Evolutionary conservation across 495 filamentous ascomycete species (phyloP).

Genomic region (Letharia lupina): DNA sequence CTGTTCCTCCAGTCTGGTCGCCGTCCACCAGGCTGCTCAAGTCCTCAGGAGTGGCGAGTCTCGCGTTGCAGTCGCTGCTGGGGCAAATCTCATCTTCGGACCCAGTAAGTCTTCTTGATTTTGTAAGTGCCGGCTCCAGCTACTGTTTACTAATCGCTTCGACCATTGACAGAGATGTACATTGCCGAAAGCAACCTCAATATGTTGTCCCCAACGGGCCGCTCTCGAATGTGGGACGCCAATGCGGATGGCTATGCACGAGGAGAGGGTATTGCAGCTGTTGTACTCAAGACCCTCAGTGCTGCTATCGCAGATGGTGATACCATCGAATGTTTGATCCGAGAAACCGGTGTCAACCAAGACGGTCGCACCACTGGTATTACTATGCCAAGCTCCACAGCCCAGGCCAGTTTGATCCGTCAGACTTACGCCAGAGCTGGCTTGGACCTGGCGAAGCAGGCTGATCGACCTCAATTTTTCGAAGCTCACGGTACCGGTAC

Average conservation of each 20-base stretch:
- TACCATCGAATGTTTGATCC: conserved; percentile 34
- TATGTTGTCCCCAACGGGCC: conserved; percentile 32
- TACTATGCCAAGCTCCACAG: conserved; percentile 31
- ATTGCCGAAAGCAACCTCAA: conserved; percentile 27
- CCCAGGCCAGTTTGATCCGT: conserved; percentile 33
- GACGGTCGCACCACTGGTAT: conserved; percentile 36
- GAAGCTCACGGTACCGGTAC: conserved; percentile 40
- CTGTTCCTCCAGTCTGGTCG: conserved; percentile 45
- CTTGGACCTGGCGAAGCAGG: conserved; percentile 27
- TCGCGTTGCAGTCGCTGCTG: conserved; percentile 26
- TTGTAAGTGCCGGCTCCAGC: neutral
- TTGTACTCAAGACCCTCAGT: conserved; percentile 36
- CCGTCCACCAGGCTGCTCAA: conserved; percentile 43
- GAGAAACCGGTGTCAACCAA: conserved; percentile 32
- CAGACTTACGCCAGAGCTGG: conserved; percentile 33
- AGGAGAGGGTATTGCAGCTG: conserved; percentile 37
- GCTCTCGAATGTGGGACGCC: conserved; percentile 37
- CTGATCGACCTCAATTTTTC: conserved; percentile 34
- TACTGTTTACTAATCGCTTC: neutral
- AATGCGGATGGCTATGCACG: conserved; percentile 40
- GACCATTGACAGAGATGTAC: conserved; percentile 38
- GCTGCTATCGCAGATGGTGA: conserved; percentile 34
- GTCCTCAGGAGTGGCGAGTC: conserved; percentile 43
- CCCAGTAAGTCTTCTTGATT: conserved; percentile 7
- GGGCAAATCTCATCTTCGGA: conserved; percentile 21